These are phyloP conservation scores for Cryptosporidium parvum DNA, from an alignment of 169 alveolate genomes.

Conservation along the genomic window DNA sequence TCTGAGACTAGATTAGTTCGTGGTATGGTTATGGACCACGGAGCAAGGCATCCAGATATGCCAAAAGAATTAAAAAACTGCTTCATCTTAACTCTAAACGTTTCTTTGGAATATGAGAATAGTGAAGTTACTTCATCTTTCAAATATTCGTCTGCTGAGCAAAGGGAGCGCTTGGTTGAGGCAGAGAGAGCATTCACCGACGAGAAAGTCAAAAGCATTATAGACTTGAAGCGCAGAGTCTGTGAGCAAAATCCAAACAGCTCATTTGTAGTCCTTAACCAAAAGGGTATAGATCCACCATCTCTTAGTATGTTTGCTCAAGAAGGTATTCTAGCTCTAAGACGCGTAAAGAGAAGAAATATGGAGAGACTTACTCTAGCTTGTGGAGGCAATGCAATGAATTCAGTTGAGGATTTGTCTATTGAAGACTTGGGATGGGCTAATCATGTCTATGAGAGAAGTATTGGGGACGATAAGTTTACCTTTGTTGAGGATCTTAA, in stretches of 20 bases:
- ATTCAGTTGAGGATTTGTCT: conserved; percentile 95
- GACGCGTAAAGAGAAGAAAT: conserved; percentile 97
- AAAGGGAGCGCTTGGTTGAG: conserved; percentile 95
- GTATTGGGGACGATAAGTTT: conserved; percentile 97
- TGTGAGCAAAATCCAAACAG: conserved; percentile 81
- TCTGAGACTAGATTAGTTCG: conserved; percentile 92
- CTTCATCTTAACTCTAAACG: conserved; percentile 96
- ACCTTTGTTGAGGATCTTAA: conserved; percentile 98
- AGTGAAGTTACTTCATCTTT: conserved; percentile 98
- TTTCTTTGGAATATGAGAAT: conserved; percentile 98
- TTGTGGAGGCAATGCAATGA: conserved; percentile 98
- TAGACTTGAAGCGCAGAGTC: conserved; percentile 93
- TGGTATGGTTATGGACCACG: conserved; percentile 98
- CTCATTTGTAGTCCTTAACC: conserved; percentile 96
- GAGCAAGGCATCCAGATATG: conserved; percentile 98
- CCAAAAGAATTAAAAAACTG: conserved; percentile 96
- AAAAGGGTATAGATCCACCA: conserved; percentile 99
- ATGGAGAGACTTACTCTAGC: conserved; percentile 97
- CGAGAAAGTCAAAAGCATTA: conserved; percentile 95
- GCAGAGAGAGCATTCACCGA: conserved; percentile 97
- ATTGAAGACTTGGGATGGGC: conserved; percentile 97
- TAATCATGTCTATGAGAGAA: conserved; percentile 93
- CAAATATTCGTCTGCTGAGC: conserved; percentile 96
- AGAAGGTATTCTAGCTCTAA: conserved; percentile 96
- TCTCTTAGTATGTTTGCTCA: conserved; percentile 98